phyloP scores from a whole-genome alignment of 208 protist genomes.

The Angomonas deanei region DNA sequence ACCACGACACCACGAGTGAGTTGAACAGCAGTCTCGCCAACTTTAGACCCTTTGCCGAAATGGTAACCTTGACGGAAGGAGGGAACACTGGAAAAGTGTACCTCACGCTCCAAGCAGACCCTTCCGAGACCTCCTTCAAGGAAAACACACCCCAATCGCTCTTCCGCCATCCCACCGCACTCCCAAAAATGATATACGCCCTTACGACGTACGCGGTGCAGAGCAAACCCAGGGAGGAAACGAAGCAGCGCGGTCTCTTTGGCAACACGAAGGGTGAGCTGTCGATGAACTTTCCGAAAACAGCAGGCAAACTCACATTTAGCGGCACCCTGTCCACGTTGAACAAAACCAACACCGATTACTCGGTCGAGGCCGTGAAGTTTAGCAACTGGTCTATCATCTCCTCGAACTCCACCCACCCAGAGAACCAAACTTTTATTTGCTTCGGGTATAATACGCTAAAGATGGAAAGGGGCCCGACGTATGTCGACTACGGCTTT shows the following conservation, averaged over 20 bases:
- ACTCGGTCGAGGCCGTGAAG: background rate
- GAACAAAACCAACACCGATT: background rate
- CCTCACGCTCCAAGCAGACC: slow-evolving; percentile 1
- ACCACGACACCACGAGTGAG: background rate
- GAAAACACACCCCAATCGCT: background rate
- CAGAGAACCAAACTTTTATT: background rate
- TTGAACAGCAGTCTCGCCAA: background rate
- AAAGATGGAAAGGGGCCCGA: background rate
- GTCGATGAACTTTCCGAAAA: background rate
- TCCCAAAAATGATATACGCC: slow-evolving; percentile 7
- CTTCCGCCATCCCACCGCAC: slow-evolving; percentile 7
- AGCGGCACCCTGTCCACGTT: background rate
- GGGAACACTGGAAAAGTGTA: background rate
- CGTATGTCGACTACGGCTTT: background rate
- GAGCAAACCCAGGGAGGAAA: background rate
- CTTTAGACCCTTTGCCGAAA: background rate
- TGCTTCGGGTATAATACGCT: background rate
- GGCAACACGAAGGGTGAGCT: background rate
- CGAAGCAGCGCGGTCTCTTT: slow-evolving; percentile 3
- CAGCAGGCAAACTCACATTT: background rate
- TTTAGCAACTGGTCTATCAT: background rate
- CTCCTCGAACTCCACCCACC: background rate
- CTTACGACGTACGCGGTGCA: slow-evolving; percentile 4
- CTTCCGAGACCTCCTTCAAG: background rate
- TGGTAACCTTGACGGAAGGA: background rate